Percentiles rank a stretch among this genome's conserved stretches.
These are phyloP conservation scores for Biscogniauxia marginata DNA, from an alignment of 2,329 filamentous ascomycete species.

Conservation along the genomic window DNA sequence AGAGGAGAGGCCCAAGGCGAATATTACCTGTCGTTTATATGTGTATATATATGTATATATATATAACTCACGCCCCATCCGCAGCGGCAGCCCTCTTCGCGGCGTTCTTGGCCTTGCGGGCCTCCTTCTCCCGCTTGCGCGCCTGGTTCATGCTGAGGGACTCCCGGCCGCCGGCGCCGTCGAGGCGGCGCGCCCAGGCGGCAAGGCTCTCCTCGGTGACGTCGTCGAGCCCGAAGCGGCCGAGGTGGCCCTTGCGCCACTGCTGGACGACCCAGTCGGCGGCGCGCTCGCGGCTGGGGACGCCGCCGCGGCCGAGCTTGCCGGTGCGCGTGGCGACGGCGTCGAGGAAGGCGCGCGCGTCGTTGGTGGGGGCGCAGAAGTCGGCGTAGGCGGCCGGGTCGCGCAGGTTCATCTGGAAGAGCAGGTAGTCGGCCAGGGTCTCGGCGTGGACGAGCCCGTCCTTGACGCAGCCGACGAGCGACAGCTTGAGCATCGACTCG, in stretches of 20 bases:
- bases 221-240: slow-evolving; percentile 76
- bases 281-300: slow-evolving; percentile 67
- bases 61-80: slow-evolving; percentile 3
- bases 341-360: slow-evolving; percentile 70
- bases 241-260: slow-evolving; percentile 77
- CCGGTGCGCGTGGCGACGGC: slow-evolving; percentile 73
- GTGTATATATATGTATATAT: too few species aligned
- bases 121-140: slow-evolving; percentile 63
- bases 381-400: slow-evolving; percentile 60
- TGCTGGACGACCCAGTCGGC: slow-evolving; percentile 78
- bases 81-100: slow-evolving; percentile 34
- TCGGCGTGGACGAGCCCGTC: slow-evolving; percentile 78
- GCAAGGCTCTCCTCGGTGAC: slow-evolving; percentile 59
- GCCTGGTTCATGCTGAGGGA: slow-evolving; percentile 67
- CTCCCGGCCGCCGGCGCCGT: slow-evolving; percentile 46
- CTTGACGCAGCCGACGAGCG: slow-evolving; percentile 86
- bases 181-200: slow-evolving; percentile 9
- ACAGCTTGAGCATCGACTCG: slow-evolving; percentile 92
- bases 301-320: slow-evolving; percentile 70
- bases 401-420: slow-evolving; percentile 76
- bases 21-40: too few species aligned
- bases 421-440: slow-evolving; percentile 83
- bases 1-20: too few species aligned
- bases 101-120: slow-evolving; percentile 39
- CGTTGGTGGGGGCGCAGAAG: slow-evolving; percentile 75